Percentiles rank a stretch among this genome's conserved stretches.
phyloP scores from a whole-genome alignment of 108 stramenopile genomes.

The Pseudonitzschia delicatissima region DNA sequence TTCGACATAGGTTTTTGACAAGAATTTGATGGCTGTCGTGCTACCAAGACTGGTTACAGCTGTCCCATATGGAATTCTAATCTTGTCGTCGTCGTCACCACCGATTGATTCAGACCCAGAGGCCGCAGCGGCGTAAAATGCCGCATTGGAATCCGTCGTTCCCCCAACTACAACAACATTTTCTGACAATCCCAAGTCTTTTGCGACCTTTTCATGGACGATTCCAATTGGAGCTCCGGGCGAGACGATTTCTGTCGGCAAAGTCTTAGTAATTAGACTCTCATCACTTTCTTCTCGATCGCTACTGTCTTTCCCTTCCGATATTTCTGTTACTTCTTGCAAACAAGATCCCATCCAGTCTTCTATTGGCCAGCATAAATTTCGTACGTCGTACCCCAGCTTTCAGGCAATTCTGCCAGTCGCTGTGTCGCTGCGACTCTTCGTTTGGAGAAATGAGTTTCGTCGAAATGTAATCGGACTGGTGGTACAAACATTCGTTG shows the following conservation, averaged over 20 bases:
- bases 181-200: constrained; percentile 52
- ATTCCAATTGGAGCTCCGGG: constrained; percentile 72
- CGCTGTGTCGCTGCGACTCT: constrained; percentile 34
- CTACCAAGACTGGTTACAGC: constrained; percentile 88
- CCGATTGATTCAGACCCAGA: constrained; percentile 22
- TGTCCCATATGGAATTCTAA: constrained; percentile 46
- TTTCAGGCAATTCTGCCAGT: constrained; percentile 95
- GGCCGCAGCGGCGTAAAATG: constrained; percentile 81
- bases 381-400: constrained; percentile 88
- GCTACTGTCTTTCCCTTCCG: constrained; percentile 7
- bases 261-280: constrained; percentile 7
- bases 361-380: constrained; percentile 49
- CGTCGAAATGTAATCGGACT: constrained; percentile 87
- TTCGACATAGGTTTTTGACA: constrained; percentile 75
- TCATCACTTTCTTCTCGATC: not conserved
- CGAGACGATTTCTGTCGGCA: constrained; percentile 59
- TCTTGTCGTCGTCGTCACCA: constrained; percentile 4
- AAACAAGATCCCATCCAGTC: constrained; percentile 60
- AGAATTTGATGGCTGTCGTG: constrained; percentile 87
- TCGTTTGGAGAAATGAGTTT: constrained; percentile 33
- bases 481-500: constrained; percentile 81
- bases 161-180: constrained; percentile 77
- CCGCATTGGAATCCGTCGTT: constrained; percentile 92
- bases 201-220: constrained; percentile 53
- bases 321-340: constrained; percentile 42